phyloP scores from a whole-genome alignment of 148 eudicot genomes.

The Talinum fruticosum region DNA sequence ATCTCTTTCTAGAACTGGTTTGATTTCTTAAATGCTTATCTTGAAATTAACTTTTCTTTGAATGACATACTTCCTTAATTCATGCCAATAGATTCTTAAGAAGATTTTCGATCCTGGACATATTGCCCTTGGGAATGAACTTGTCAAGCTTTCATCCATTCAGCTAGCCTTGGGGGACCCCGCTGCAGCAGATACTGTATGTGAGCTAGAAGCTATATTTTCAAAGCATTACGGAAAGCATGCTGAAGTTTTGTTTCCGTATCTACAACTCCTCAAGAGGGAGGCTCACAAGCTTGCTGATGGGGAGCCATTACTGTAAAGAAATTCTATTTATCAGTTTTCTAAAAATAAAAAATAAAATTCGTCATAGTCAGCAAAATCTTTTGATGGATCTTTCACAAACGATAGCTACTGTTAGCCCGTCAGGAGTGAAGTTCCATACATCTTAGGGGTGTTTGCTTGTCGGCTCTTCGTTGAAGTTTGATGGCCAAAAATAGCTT shows the following conservation, averaged over 20 bases:
- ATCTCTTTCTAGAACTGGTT: background rate
- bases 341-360: no score
- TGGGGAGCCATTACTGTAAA: background rate
- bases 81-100: constrained; percentile 63
- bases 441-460: no score
- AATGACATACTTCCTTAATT: background rate
- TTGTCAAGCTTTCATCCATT: constrained; percentile 75
- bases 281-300: constrained; percentile 22
- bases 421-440: no score
- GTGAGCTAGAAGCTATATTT: constrained; percentile 42
- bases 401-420: no score
- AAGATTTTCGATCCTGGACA: constrained; percentile 62
- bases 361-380: no score
- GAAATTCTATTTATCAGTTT: no score
- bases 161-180: constrained; percentile 48
- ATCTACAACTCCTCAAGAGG: constrained; percentile 37
- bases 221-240: constrained; percentile 71
- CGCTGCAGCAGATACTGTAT: constrained; percentile 37
- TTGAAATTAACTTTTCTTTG: background rate
- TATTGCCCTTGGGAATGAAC: constrained; percentile 73
- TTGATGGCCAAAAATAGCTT: no score
- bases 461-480: no score
- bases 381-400: no score
- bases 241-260: constrained; percentile 52
- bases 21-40: background rate